A percentile compares a stretch with the other conserved stretches of the same genome.
Conservation (phyloP, 2,329 filamentous ascomycete genomes). For the Cercospora janseana region DNA sequence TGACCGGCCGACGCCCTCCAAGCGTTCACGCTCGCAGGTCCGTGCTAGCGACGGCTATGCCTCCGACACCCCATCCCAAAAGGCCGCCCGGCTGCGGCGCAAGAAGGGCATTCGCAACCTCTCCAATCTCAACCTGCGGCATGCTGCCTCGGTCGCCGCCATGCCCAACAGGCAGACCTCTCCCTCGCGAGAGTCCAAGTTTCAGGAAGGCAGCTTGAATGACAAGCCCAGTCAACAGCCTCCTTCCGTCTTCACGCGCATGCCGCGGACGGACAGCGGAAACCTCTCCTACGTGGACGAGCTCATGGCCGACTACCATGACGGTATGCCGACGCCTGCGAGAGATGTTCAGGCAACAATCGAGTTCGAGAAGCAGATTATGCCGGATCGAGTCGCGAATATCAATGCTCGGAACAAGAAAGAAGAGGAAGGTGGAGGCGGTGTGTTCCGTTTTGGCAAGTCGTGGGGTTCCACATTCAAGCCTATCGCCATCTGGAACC, state of each 20-base stretch:
- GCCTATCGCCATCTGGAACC: constrained; percentile 51
- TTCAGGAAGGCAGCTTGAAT: constrained; percentile 80
- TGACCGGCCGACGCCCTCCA: constrained; percentile 31
- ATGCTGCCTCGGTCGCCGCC: constrained; percentile 30
- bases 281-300: constrained; percentile 37
- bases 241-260: constrained; percentile 63
- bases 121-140: constrained; percentile 37
- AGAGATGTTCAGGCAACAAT: constrained; percentile 24
- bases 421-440: constrained; percentile 40
- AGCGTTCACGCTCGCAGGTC: constrained; percentile 31
- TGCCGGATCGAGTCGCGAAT: constrained; percentile 24
- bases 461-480: constrained; percentile 55
- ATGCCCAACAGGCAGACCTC: constrained; percentile 23
- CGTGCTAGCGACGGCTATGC: constrained; percentile 22
- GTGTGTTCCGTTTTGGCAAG: constrained; percentile 57
- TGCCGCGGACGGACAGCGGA: constrained; percentile 33
- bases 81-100: constrained; percentile 33
- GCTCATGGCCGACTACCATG: constrained; percentile 42
- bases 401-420: constrained; percentile 35
- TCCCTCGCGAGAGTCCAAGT: constrained; percentile 59
- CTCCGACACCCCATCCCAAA: constrained; percentile 26
- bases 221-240: constrained; percentile 72
- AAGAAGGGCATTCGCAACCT: constrained; percentile 38
- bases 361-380: constrained; percentile 25
- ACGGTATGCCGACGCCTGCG: constrained; percentile 20